Evolutionary conservation across 495 filamentous ascomycete genomes (phyloP).

Genomic region (Penicillium diatomitis): DNA sequence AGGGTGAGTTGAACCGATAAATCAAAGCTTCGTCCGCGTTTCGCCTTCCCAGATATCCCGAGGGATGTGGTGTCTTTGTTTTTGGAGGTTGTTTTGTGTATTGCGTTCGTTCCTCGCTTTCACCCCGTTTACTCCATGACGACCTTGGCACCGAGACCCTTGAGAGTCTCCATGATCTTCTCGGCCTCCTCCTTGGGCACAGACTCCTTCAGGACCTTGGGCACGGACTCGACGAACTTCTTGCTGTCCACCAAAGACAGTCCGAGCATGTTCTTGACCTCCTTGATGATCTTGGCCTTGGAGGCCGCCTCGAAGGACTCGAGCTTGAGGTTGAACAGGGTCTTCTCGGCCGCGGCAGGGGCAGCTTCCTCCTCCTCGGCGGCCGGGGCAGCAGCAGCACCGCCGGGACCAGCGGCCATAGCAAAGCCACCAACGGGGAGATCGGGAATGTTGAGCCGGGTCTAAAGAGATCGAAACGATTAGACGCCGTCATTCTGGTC

Average conservation of each 20-base stretch:
- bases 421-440: constrained; percentile 86
- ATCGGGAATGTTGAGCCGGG: constrained; percentile 95
- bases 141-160: constrained; percentile 81
- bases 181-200: constrained; percentile 97
- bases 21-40: constrained; percentile 14
- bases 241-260: constrained; percentile 97
- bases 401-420: constrained; percentile 47
- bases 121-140: constrained; percentile 65
- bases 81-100: constrained; percentile 2
- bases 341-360: constrained; percentile 84
- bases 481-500: too few species aligned
- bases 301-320: constrained; percentile 74
- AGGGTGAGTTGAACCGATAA: constrained; percentile 6
- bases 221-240: constrained; percentile 98
- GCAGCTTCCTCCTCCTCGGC: constrained; percentile 73
- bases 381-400: constrained; percentile 54
- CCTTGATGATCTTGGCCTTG: constrained; percentile 99
- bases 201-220: constrained; percentile 96
- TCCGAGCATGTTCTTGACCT: constrained; percentile 92
- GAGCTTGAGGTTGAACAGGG: constrained; percentile 92
- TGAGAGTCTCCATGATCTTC: constrained; percentile 93
- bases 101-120: constrained; percentile 1
- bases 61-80: too few species aligned
- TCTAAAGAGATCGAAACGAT: constrained; percentile 38
- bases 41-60: neutral